phyloP scores from a whole-genome alignment of 768 basidiomycete species.

The Lyophyllum semitale region DNA sequence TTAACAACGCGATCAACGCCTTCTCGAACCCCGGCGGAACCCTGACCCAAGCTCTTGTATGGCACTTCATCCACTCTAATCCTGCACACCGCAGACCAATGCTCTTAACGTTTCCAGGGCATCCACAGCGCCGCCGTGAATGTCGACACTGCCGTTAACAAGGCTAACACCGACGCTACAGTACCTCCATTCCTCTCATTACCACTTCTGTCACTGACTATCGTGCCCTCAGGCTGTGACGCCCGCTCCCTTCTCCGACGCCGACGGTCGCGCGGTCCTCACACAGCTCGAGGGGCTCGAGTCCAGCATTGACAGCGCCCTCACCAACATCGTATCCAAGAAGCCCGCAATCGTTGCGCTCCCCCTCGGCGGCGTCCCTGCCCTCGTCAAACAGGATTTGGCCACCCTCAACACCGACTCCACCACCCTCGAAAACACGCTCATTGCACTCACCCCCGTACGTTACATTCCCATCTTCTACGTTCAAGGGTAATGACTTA shows the following conservation, averaged over 20 bases:
- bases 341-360: slow-evolving; percentile 28
- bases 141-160: slow-evolving; percentile 22
- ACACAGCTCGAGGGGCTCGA: slow-evolving; percentile 22
- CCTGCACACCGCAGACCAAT: neutral
- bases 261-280: slow-evolving; percentile 26
- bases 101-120: slow-evolving; percentile 15
- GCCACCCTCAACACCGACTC: slow-evolving; percentile 23
- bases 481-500: neutral
- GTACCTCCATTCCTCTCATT: slow-evolving; percentile 13
- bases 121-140: slow-evolving; percentile 31
- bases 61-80: neutral
- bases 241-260: slow-evolving; percentile 21
- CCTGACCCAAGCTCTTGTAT: slow-evolving; percentile 28
- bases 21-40: slow-evolving; percentile 23
- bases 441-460: slow-evolving; percentile 27
- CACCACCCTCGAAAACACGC: slow-evolving; percentile 20
- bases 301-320: slow-evolving; percentile 27
- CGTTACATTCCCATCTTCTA: neutral
- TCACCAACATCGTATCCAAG: slow-evolving; percentile 25
- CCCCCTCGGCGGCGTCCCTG: slow-evolving; percentile 30
- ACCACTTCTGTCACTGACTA: neutral
- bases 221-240: slow-evolving; percentile 15
- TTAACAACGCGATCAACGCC: slow-evolving; percentile 30
- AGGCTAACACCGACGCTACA: slow-evolving; percentile 26
- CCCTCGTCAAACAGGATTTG: slow-evolving; percentile 33